Evolutionary conservation across 2,329 filamentous ascomycete species (phyloP).

Genomic region (Emergomyces pasteurianus): DNA sequence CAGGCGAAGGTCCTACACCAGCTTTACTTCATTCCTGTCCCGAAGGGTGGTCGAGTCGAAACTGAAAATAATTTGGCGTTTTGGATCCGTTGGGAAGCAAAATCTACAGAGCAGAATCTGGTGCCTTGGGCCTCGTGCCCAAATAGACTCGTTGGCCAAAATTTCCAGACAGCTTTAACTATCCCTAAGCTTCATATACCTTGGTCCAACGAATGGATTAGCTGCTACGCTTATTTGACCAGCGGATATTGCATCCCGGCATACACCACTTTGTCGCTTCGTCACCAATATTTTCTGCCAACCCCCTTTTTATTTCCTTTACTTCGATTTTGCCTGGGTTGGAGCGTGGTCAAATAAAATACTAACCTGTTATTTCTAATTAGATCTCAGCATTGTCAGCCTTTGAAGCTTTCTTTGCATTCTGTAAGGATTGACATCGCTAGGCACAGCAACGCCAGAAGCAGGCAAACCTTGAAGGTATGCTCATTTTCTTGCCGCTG

Average conservation of each 20-base stretch:
- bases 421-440: not conserved
- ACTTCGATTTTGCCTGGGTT: not conserved
- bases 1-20: not conserved
- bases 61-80: not conserved
- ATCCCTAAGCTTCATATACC: not conserved
- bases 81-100: not conserved
- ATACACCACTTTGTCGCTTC: not conserved
- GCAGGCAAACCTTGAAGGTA: conserved; percentile 1
- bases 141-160: not conserved
- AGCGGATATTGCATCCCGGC: not conserved
- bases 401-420: not conserved
- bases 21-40: not conserved
- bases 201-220: not conserved
- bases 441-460: not conserved
- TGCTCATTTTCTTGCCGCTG: not conserved
- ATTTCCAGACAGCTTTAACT: not conserved
- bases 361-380: not conserved
- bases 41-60: not conserved
- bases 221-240: not conserved
- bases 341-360: not conserved
- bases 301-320: not conserved
- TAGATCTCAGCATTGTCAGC: not conserved
- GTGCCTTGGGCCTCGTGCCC: not conserved
- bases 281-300: not conserved
- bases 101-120: not conserved